Base-by-base conservation (phyloP, 495 filamentous ascomycete genomes). In the Daldinia decipiens region DNA sequence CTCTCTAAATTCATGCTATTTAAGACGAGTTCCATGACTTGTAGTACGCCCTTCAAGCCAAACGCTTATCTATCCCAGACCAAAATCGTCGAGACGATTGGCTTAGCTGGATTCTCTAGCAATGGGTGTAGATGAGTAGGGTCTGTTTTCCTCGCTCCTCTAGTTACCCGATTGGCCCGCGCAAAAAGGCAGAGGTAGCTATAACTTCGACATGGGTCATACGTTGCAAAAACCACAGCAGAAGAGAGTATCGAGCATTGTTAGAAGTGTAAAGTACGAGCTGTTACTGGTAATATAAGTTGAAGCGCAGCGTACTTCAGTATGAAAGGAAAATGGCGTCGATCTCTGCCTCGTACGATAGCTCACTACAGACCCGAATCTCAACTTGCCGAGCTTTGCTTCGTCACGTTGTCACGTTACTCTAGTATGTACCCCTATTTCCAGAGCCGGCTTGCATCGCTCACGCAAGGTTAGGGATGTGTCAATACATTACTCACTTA, bases 401-500 rank as follows among this genome's bases (percentile, higher is more conserved):
- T 59, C 43, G 15, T 51, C 8, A 64, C 55, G 54, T 60, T 56
- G 15, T 51, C 8, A 64, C 55, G 54, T 60, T 56, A 74, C 58
- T 54, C 45, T 32, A 69, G 70, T 73, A 66, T 62, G 70, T 69
- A 66, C 15, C 5, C 53, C 52, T 39, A 27, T 39, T 5, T 51
- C 36, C 36, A 8, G 5, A 60, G 19, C 13, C 12, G 15, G 45
- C 21, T 26, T 38, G n/a, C 17, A 51, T 51, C 24, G 47, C 58
- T 72, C 34, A 72, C 54, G 59, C 56, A 5, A 50, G 43, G 26
- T 38, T 66, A 75, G 70, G 47, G 51, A 83, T 83, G 82, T 83
- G 82, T 65, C 77, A 68, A 65, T 83, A 81, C 74, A 77, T 77
- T 17, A 78, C 70, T 27, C 82, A 83, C 71, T 52, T 82, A 36